Percentiles rank a stretch among this genome's conserved stretches.
phyloP scores from a whole-genome alignment of 1,284 basidiomycete genomes.

The Leccinum solheimii region DNA sequence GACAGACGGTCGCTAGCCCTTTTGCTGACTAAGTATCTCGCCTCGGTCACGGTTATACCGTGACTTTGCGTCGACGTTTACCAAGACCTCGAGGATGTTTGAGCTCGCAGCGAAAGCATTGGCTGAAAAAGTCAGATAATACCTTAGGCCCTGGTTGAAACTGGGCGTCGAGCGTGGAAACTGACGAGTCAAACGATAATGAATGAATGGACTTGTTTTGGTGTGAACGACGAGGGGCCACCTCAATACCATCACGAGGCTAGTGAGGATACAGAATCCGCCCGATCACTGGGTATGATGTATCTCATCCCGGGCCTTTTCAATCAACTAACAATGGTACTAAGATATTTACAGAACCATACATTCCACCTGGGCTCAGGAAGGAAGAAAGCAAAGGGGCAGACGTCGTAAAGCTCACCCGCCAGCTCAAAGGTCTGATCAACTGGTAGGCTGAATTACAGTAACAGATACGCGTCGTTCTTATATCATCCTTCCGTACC shows the following conservation, averaged over 20 bases:
- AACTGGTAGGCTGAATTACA: constrained; percentile 63
- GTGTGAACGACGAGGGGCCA: not conserved
- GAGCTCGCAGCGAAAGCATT: not conserved
- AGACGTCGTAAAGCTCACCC: constrained; percentile 63
- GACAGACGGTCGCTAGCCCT: no score
- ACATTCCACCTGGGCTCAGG: constrained; percentile 68
- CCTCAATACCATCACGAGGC: constrained; percentile 14
- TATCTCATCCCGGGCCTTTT: constrained; percentile 11
- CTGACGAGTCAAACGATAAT: not conserved
- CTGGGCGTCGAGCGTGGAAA: constrained; percentile 11
- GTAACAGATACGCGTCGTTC: not conserved
- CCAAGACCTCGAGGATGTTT: no score
- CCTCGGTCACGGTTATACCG: no score
- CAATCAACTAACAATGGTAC: not conserved
- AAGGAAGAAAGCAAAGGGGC: constrained; percentile 45
- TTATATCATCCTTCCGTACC: constrained; percentile 4
- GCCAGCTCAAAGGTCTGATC: constrained; percentile 84
- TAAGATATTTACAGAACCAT: constrained; percentile 38
- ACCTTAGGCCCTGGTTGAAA: no score
- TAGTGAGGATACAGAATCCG: not conserved
- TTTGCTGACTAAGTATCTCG: no score
- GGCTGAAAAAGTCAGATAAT: no score
- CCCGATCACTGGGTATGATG: constrained; percentile 22
- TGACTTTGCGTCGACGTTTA: no score
- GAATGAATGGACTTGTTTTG: constrained; percentile 29